Evolutionary conservation across 352 stramenopile genomes (phyloP), one percentile per base, ranked within the genome.

Genomic region (Saprolegnia parasitica): DNA sequence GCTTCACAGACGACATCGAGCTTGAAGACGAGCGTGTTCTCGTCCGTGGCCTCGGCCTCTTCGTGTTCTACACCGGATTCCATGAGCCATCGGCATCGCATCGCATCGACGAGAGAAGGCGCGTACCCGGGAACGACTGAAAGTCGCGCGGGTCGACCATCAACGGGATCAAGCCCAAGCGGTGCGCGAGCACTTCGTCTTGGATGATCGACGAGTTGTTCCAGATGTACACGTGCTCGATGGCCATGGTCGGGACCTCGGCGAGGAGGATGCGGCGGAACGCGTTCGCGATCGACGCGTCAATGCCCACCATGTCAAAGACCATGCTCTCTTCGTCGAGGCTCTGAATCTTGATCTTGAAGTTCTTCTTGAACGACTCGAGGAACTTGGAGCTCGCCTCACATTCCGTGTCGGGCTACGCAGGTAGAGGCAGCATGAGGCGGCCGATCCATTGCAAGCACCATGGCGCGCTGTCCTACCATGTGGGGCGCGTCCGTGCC

Each of bases 11-110:
- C 95, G 9, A 98, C 90, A 54, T 98, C 87, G 24, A 99, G 80
- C 79, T 96, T 94, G 74, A 98, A 98, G 16, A 99, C 96, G 68
- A 98, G 86, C 4, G 95, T 98, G 81, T 99, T 99, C 62, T 96
- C 87, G 79, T 98, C 95, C 0, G 91, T 98, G 21, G 88, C 79
- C 56, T 97, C 91, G 3, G 86, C 88, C 66, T 96, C 88, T 40
- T 96, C 88, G 56, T 95, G 81, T 67, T 94, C 86, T 26, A 35
- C 29, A 72, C 47, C 65, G 73, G 73, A 6, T 42, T 20, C 79
- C 54, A 49, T 71, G 56, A 68, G 23, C 16, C 35, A 68, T n/a
- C n/a, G n/a, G n/a, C n/a, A n/a, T n/a, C n/a, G n/a, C n/a, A n/a
- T 42, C 72, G 23, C 74, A 40, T 2, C 65, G 26, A 9, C 21